These are phyloP conservation scores for Amorphotheca resinae DNA, from an alignment of 495 filamentous ascomycete species.

Conservation along the genomic window DNA sequence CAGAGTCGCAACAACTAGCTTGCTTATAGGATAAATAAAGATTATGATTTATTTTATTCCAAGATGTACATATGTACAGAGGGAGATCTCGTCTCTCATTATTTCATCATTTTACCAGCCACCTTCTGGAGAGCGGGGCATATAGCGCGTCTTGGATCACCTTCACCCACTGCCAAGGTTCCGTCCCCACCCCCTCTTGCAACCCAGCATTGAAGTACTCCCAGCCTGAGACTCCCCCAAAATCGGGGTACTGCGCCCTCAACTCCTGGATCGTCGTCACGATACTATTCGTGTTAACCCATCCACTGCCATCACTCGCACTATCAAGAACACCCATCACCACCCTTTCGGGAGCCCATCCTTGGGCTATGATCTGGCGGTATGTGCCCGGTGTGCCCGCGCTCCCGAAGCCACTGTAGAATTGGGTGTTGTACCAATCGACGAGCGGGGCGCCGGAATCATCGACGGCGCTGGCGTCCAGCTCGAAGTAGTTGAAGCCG, in stretches of 20 bases:
- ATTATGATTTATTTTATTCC: no score
- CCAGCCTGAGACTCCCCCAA: neutral
- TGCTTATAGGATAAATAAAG: no score
- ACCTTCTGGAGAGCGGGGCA: no score
- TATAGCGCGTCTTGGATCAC: no score
- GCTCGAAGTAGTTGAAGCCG: neutral
- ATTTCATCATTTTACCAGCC: no score
- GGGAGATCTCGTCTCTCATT: no score
- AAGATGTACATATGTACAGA: no score
- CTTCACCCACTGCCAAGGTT: neutral
- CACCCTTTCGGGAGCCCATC: neutral
- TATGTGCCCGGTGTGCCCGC: neutral
- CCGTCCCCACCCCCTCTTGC: neutral
- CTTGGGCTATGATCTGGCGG: neutral
- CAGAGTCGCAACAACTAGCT: no score
- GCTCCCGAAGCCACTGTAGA: neutral
- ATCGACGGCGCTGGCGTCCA: neutral
- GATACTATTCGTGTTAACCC: neutral
- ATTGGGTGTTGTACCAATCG: neutral
- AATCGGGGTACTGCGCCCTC: neutral
- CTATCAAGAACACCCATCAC: neutral
- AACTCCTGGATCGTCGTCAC: neutral
- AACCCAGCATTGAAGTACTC: neutral
- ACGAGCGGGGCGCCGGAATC: neutral
- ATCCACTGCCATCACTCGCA: neutral